Conservation (phyloP, 2,329 filamentous ascomycete genomes). For the Aspergillus pseudoviridinutans region DNA sequence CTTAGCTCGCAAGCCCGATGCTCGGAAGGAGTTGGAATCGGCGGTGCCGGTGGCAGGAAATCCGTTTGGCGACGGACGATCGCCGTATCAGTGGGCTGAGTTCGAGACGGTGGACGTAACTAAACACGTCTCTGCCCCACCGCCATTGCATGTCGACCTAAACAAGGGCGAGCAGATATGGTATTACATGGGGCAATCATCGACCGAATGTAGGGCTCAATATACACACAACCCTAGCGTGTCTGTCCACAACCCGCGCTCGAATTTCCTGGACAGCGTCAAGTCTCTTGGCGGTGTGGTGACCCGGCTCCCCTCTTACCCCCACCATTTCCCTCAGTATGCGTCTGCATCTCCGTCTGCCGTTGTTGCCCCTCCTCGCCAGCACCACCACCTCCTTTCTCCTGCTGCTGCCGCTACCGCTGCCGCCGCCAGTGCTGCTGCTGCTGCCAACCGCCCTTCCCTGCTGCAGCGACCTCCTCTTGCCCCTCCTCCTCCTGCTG, state of each 20-base stretch:
- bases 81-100: constrained; percentile 68
- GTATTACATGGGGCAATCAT: constrained; percentile 81
- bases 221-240: constrained; percentile 74
- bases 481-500: constrained; percentile 30
- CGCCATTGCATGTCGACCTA: constrained; percentile 67
- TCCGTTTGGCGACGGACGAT: constrained; percentile 56
- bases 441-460: constrained; percentile 25
- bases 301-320: constrained; percentile 23
- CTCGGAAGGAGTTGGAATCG: constrained; percentile 53
- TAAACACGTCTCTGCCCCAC: constrained; percentile 52
- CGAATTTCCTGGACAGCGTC: constrained; percentile 49
- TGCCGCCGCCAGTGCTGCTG: constrained; percentile 13
- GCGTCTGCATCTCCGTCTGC: background rate
- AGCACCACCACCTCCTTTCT: constrained; percentile 9
- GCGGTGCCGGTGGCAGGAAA: constrained; percentile 64
- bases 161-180: constrained; percentile 71
- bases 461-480: constrained; percentile 31
- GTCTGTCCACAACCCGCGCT: constrained; percentile 44
- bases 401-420: constrained; percentile 14
- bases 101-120: constrained; percentile 62
- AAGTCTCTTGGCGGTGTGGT: constrained; percentile 36
- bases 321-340: constrained; percentile 26
- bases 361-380: background rate
- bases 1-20: constrained; percentile 50
- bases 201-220: constrained; percentile 85